phyloP scores from a whole-genome alignment of 2,329 filamentous ascomycete species.

The Cryphonectria radicalis region DNA sequence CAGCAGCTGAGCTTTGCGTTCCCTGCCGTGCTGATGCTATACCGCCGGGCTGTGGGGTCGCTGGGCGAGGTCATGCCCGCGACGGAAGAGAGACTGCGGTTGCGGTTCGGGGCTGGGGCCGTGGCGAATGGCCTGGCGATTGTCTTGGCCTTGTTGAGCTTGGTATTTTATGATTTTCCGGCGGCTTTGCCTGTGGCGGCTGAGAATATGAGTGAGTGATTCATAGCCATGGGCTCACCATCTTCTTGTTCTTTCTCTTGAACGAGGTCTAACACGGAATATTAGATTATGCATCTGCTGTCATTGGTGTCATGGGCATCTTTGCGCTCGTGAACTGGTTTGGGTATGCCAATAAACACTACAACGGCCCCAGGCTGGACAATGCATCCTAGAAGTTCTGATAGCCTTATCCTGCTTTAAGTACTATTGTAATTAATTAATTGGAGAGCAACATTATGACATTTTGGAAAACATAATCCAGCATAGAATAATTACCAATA shows the following conservation, averaged over 20 bases:
- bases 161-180: slow-evolving; percentile 27
- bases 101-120: slow-evolving; percentile 10
- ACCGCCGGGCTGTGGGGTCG: slow-evolving; percentile 15
- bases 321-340: slow-evolving; percentile 25
- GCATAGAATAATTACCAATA: too few species aligned
- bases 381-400: background rate
- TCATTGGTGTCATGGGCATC: slow-evolving; percentile 23
- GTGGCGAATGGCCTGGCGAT: slow-evolving; percentile 21
- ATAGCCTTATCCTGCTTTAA: too few species aligned
- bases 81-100: slow-evolving; percentile 5
- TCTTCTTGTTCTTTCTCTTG: background rate
- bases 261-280: background rate
- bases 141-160: slow-evolving; percentile 19
- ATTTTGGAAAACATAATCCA: too few species aligned
- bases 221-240: too few species aligned
- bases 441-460: too few species aligned
- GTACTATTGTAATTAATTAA: too few species aligned
- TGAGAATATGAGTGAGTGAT: slow-evolving; percentile 24
- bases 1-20: slow-evolving; percentile 28
- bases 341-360: slow-evolving; percentile 21
- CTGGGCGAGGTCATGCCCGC: slow-evolving; percentile 14
- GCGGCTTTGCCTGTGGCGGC: slow-evolving; percentile 19
- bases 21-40: slow-evolving; percentile 24
- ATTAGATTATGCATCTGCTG: slow-evolving; percentile 25
- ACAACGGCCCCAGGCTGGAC: slow-evolving; percentile 23